Conservation (phyloP, 2,329 filamentous ascomycete genomes). For the Eurotiales sp. region DNA sequence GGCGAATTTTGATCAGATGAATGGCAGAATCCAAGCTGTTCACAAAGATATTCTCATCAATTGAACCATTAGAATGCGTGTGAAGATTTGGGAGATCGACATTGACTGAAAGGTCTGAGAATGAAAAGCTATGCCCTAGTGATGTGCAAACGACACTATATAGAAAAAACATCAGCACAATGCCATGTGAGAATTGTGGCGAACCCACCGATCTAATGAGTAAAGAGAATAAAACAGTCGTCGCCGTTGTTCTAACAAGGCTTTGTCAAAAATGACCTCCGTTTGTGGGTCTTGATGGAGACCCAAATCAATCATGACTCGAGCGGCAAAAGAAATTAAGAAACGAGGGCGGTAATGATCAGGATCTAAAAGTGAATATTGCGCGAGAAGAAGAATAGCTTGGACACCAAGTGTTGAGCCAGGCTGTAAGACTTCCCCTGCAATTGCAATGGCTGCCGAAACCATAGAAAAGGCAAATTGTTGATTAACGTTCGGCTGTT, state of each 20-base stretch:
- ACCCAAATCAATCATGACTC: slow-evolving; percentile 83
- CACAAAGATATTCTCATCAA: slow-evolving; percentile 45
- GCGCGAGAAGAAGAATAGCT: slow-evolving; percentile 76
- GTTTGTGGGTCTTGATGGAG: slow-evolving; percentile 86
- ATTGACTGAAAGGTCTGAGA: slow-evolving; percentile 82
- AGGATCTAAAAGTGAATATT: slow-evolving; percentile 87
- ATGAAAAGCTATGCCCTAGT: slow-evolving; percentile 85
- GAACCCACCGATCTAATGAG: slow-evolving; percentile 75
- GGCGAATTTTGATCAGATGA: slow-evolving; percentile 76
- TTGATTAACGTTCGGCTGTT: slow-evolving; percentile 61
- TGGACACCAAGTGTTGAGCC: slow-evolving; percentile 84
- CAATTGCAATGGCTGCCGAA: slow-evolving; percentile 66
- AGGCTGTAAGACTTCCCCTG: slow-evolving; percentile 78
- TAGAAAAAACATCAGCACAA: slow-evolving; percentile 20
- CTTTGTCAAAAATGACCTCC: slow-evolving; percentile 63
- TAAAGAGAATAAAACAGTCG: slow-evolving; percentile 90
- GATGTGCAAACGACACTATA: slow-evolving; percentile 80
- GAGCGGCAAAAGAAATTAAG: slow-evolving; percentile 81
- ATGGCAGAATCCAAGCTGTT: slow-evolving; percentile 66
- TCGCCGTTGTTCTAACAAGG: slow-evolving; percentile 71
- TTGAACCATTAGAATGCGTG: slow-evolving; percentile 44
- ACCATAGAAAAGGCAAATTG: slow-evolving; percentile 58
- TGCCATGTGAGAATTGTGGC: not conserved
- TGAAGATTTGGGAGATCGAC: slow-evolving; percentile 54
- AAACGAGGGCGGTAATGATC: slow-evolving; percentile 93